Conservation (phyloP, 306 rosid genomes). For the Oemleria cerasiformis region DNA sequence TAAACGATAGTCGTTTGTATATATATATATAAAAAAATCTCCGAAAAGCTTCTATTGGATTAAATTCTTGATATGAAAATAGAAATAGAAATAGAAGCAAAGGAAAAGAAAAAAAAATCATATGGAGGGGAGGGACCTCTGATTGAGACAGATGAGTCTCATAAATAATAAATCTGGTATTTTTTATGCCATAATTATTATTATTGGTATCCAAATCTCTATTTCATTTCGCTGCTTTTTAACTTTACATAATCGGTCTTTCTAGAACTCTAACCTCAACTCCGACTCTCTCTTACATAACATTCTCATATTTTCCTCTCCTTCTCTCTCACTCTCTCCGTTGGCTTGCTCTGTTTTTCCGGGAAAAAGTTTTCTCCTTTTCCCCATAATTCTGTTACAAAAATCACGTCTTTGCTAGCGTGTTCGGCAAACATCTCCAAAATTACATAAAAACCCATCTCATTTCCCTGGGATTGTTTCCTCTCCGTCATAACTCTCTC, state of each 20-base stretch:
- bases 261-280: constrained; percentile 20
- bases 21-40: too few relatives aligned
- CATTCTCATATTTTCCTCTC: constrained; percentile 3
- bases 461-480: too few relatives aligned
- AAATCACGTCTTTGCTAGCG: neutral
- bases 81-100: neutral
- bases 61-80: neutral
- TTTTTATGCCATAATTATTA: constrained; percentile 22
- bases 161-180: constrained; percentile 42
- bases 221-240: constrained; percentile 10
- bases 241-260: constrained; percentile 5
- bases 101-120: neutral
- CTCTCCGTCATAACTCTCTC: neutral
- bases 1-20: too few relatives aligned
- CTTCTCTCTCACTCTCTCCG: neutral
- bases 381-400: constrained; percentile 4
- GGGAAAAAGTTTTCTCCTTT: constrained; percentile 25
- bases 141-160: constrained; percentile 36
- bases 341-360: constrained; percentile 24
- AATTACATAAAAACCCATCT: neutral
- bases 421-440: neutral
- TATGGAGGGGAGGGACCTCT: neutral
- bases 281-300: neutral
- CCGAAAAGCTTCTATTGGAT: neutral
- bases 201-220: constrained; percentile 16